Conservation (phyloP, 73 alveolate species). For the Paramecium octaurelia region DNA sequence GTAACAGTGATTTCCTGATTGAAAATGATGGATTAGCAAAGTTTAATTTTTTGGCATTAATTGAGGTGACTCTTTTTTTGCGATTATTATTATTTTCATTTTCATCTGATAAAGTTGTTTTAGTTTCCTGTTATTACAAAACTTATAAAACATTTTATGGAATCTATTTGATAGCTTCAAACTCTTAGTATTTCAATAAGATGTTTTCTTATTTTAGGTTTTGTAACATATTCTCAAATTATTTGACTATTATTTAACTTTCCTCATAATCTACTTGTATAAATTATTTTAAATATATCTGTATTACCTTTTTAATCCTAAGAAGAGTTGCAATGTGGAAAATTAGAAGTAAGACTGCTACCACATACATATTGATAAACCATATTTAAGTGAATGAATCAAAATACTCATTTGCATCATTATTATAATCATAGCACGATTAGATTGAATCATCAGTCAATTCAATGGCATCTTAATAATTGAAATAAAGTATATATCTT, state of each 20-base stretch:
- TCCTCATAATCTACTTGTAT: not conserved
- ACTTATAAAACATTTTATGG: not conserved
- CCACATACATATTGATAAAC: not conserved
- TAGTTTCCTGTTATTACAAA: not conserved
- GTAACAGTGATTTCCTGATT: not conserved
- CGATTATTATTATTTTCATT: not conserved
- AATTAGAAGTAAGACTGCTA: not conserved
- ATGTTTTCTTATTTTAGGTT: not conserved
- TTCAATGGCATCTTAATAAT: not conserved
- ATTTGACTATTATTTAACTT: not conserved
- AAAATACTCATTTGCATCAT: not conserved
- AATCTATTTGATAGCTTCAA: not conserved
- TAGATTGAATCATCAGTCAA: not conserved
- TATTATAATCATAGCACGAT: not conserved
- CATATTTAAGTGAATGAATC: not conserved
- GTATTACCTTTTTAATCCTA: not conserved
- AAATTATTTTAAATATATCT: not conserved
- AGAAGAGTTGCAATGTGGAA: not conserved
- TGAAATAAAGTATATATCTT: not conserved
- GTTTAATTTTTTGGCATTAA: not conserved
- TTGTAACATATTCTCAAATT: not conserved
- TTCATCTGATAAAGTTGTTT: not conserved
- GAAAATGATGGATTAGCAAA: not conserved
- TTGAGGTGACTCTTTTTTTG: not conserved
- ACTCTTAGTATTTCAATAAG: not conserved